These are phyloP conservation scores for Tricholomella constricta DNA, from an alignment of 768 basidiomycete species.

Conservation along the genomic window DNA sequence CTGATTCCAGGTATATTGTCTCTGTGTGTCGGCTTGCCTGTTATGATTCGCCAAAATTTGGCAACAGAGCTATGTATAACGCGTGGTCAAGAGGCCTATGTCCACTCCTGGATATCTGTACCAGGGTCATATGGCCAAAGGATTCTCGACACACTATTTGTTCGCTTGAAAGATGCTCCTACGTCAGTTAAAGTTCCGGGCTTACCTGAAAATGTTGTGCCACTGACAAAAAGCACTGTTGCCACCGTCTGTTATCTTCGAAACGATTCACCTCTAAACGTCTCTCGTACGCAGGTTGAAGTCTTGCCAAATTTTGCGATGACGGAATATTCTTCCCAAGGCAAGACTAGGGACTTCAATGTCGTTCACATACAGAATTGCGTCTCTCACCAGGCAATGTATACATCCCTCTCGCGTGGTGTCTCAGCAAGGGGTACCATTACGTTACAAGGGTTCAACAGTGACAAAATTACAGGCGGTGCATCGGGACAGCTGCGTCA, in stretches of 20 bases:
- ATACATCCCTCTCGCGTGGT: no score
- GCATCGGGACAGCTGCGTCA: constrained; percentile 28
- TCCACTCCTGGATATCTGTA: neutral
- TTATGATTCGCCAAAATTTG: no score
- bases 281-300: neutral
- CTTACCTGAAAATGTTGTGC: neutral
- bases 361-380: no score
- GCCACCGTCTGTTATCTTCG: no score
- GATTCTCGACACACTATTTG: neutral
- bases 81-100: neutral
- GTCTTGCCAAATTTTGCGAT: neutral
- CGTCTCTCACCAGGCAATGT: no score
- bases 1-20: neutral
- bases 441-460: no score
- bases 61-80: neutral
- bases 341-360: neutral
- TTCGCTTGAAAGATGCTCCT: neutral
- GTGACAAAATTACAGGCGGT: constrained; percentile 24
- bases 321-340: neutral
- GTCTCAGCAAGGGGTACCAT: no score
- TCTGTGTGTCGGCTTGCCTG: neutral
- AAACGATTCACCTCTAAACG: no score
- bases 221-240: neutral
- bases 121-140: neutral
- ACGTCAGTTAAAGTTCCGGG: neutral